These are phyloP conservation scores for Hypericum perforatum DNA, from an alignment of 345 rosid species.

Conservation along the genomic window DNA sequence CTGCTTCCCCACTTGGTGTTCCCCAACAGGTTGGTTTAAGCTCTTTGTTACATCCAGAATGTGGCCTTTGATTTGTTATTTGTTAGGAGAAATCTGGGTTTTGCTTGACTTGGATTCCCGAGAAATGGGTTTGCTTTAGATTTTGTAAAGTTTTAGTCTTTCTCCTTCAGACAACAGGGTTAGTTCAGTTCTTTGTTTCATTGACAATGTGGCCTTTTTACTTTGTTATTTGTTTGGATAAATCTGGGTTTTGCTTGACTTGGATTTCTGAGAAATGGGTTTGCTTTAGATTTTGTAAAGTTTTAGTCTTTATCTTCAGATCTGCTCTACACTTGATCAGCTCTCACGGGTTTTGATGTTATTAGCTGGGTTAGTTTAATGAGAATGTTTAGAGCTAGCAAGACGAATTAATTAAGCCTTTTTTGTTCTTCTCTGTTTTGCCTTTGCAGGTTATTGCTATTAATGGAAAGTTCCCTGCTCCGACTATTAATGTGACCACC, in stretches of 20 bases:
- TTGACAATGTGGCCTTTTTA: neutral
- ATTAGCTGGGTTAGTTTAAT: constrained; percentile 2
- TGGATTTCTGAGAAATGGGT: neutral
- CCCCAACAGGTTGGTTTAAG: constrained; percentile 64
- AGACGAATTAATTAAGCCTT: constrained; percentile 2
- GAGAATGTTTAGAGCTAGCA: neutral
- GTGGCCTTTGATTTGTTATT: neutral
- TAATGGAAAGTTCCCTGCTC: constrained; percentile 88
- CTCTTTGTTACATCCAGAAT: too few species aligned
- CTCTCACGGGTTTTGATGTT: constrained; percentile 9
- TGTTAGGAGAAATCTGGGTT: constrained; percentile 13
- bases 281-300: constrained; percentile 9
- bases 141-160: too few species aligned
- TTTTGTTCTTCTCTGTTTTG: neutral
- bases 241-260: constrained; percentile 17
- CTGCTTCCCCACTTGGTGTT: constrained; percentile 94
- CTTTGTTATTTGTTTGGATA: neutral
- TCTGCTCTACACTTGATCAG: constrained; percentile 16
- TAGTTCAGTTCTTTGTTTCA: neutral
- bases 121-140: too few species aligned
- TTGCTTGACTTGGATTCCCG: constrained; percentile 9
- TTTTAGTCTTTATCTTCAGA: constrained; percentile 38
- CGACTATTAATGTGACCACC: constrained; percentile 80
- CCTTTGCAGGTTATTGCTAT: constrained; percentile 81
- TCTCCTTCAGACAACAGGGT: constrained; percentile 52